Evolutionary conservation across 176 grass and related monocot genomes (phyloP), one percentile per base, ranked within the genome.

Genomic region (Saccharum spontaneum): DNA sequence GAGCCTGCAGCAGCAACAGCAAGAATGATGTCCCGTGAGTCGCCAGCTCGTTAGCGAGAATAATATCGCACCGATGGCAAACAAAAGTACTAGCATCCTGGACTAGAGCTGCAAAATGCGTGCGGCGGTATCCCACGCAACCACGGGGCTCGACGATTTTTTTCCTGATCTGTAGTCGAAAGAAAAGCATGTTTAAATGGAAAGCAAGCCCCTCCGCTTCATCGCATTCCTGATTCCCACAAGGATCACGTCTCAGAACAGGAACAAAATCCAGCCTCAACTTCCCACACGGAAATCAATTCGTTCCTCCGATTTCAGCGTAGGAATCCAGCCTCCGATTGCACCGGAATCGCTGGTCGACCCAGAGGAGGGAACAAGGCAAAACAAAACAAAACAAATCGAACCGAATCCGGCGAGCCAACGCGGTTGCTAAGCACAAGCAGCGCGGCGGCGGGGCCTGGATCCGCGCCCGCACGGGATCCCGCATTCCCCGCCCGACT

Each of bases 1-100:
- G 45, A 73, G 67, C 81, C 83, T 85, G 90, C 80, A 81, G 49
- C 69, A 37, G 30, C 66, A 83, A 28, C 6, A 84, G 67, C 36
- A 55, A 87, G 26, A 82, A 76, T 4, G 69, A 76, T 22, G 37
- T 54, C 16, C 50, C 39, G 71, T 71, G 59, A 67, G 79, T 38
- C 71, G 13, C 20, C 55, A 22, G 52, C 18, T 57, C 5, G 18
- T 22, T 24, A 26, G 9, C 17, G 20, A 49, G n/a, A 75, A 83
- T 10, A 23, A 73, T 10, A 67, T 63, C 59, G 38, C 36, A 31
- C 30, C 4, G 28, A 10, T 54, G 49, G 23, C 8, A 45, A 57
- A 64, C 17, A 18, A 75, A 50, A 79, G 41, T 3, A n/a, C 50
- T 4, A 78, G 34, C 57, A 18, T 50, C 30, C 23, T n/a, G n/a